These are phyloP conservation scores for Heracleum sosnowskyi DNA, from an alignment of 129 eudicot species.

Conservation along the genomic window DNA sequence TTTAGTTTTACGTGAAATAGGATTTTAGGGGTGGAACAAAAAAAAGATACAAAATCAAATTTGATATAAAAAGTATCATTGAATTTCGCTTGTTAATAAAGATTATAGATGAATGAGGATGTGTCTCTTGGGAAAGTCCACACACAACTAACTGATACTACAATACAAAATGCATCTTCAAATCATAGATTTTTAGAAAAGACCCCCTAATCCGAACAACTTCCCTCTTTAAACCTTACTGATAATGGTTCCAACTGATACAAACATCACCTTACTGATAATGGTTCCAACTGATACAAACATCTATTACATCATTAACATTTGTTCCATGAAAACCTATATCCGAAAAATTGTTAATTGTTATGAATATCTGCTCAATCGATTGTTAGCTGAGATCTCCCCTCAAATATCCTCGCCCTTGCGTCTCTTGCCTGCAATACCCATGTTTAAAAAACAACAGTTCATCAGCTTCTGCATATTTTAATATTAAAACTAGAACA, in stretches of 20 bases:
- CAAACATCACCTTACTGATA: not conserved
- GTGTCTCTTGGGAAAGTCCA: too few species aligned
- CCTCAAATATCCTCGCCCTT: constrained; percentile 27
- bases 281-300: not conserved
- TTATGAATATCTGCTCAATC: not conserved
- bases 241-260: too few species aligned
- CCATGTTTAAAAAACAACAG: not conserved
- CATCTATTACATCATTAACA: not conserved
- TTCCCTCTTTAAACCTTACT: not conserved
- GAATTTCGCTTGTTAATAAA: too few species aligned
- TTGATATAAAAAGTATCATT: too few species aligned
- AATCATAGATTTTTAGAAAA: too few species aligned
- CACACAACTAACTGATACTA: not conserved
- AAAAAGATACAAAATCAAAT: too few species aligned
- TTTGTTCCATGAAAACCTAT: not conserved
- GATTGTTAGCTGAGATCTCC: not conserved
- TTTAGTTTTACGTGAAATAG: too few species aligned
- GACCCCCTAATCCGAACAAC: not conserved
- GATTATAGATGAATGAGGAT: too few species aligned
- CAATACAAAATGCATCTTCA: not conserved
- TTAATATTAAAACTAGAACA: not conserved
- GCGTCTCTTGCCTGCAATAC: constrained; percentile 37
- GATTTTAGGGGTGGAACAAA: too few species aligned
- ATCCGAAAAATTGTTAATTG: not conserved
- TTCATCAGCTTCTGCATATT: not conserved